Evolutionary conservation across 371 early-diverging fungal genomes (phyloP), one percentile per base, ranked within the genome.

Genomic region (Mucor plumbeus): DNA sequence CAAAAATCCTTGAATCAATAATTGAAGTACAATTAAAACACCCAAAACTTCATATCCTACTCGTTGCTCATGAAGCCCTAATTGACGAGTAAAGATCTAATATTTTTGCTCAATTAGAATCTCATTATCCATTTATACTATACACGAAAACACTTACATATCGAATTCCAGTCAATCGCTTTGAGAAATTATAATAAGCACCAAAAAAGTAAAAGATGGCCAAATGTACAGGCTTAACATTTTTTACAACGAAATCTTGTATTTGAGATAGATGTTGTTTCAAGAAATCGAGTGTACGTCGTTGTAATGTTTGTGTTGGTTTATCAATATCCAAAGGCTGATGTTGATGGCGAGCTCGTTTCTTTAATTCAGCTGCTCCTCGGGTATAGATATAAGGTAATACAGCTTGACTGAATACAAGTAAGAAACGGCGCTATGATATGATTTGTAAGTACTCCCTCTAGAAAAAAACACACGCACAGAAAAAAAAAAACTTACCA

Each of bases 31-130:
- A 63, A 97, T 90, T 67, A 97, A 73, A 1, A 87, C 85, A 14
- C 95, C 95, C 61, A 97, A 75, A 0, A 94, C 82, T 69, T 95
- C 97, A 74, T 95, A 95, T 13, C 94, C 92, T 0, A 74, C 79
- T n/a, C 82, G 79, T 63, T 90, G 84, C 71, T 96, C 94, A 36
- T 90, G 87, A 13, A 87, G 87, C 0, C 89, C 84, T 61, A 93
- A 81, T 70, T 88, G 86, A 19, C 94, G 88, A 34, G 91, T 87
- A 68, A 94, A 90, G 21, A 90, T 88, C 90, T 90, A 70, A 38
- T 48, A 48, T 14, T 6, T n/a, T 13, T n/a, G 15, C 14, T 43
- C 34, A 36, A 26, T 44, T 33, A 59, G 59, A 5, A 7, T 31
- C 17, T 17, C 10, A 14, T 13, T 35, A 36, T 10, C 7, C 7